A percentile compares a stretch with the other conserved stretches of the same genome.
Evolutionary conservation across 2,329 filamentous ascomycete genomes (phyloP).

Genomic region (Metarhizium guizhouense): DNA sequence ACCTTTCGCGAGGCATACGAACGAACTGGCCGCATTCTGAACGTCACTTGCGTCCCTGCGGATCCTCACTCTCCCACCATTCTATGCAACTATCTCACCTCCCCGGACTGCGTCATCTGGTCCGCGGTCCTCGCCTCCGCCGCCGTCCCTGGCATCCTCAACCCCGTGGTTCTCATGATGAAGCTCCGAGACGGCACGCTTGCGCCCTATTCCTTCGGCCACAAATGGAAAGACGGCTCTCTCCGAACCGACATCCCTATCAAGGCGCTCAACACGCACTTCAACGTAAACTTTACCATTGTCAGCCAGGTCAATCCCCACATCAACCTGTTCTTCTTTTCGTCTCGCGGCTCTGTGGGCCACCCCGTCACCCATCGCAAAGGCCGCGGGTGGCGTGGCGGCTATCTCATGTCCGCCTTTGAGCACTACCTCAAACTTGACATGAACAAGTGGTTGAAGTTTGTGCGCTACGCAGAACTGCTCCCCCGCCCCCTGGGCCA

Average conservation of each 20-base stretch:
- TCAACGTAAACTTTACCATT: slow-evolving; percentile 97
- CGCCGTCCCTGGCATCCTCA: slow-evolving; percentile 90
- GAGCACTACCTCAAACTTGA: slow-evolving; percentile 97
- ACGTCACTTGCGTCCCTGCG: slow-evolving; percentile 90
- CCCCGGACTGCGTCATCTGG: slow-evolving; percentile 97
- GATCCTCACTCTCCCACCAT: slow-evolving; percentile 91
- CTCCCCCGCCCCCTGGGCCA: slow-evolving; percentile 84
- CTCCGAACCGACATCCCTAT: slow-evolving; percentile 92
- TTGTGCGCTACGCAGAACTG: slow-evolving; percentile 84
- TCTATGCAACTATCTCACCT: slow-evolving; percentile 89
- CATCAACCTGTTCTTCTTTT: slow-evolving; percentile 98
- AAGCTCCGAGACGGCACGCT: slow-evolving; percentile 71
- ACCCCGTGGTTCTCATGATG: slow-evolving; percentile 89
- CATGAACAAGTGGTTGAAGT: slow-evolving; percentile 94
- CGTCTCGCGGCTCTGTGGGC: slow-evolving; percentile 82
- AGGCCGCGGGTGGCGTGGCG: slow-evolving; percentile 90
- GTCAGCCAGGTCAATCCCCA: slow-evolving; percentile 88
- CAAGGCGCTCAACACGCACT: slow-evolving; percentile 87
- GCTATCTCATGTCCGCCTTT: slow-evolving; percentile 82
- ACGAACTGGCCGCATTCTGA: slow-evolving; percentile 85
- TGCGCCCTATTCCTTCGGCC: slow-evolving; percentile 87
- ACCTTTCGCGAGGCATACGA: slow-evolving; percentile 95
- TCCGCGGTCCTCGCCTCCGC: slow-evolving; percentile 91
- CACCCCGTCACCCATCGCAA: slow-evolving; percentile 89
- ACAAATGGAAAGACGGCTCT: slow-evolving; percentile 98